Evolutionary conservation across 1,139 yeast genomes (phyloP).

Genomic region (Saccharomyces pastorianus): DNA sequence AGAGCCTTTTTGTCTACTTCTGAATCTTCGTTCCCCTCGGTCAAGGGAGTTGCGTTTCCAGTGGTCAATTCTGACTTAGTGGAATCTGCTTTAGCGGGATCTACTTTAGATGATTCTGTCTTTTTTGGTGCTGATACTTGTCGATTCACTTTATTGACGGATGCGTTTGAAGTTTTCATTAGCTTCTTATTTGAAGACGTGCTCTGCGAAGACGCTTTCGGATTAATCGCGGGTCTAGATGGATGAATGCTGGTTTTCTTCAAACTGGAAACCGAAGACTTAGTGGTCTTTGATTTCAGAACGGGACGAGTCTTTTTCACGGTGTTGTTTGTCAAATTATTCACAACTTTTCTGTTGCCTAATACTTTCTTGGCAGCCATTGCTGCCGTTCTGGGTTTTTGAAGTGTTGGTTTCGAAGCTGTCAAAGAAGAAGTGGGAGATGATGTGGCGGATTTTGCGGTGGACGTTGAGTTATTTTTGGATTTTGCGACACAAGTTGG

Average conservation of each 20-base stretch:
- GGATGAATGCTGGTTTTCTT: background rate
- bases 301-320: background rate
- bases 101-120: background rate
- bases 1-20: slow-evolving; percentile 11
- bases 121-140: slow-evolving; percentile 2
- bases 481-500: slow-evolving; percentile 6
- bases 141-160: background rate
- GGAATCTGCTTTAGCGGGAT: slow-evolving; percentile 3
- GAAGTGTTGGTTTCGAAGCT: slow-evolving; percentile 8
- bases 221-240: background rate
- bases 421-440: slow-evolving; percentile 1
- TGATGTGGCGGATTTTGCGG: background rate
- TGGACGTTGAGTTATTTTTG: slow-evolving; percentile 5
- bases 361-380: background rate
- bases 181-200: background rate
- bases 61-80: slow-evolving; percentile 6
- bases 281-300: background rate
- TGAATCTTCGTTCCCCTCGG: slow-evolving; percentile 14
- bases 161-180: background rate
- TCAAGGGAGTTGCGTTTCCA: slow-evolving; percentile 26
- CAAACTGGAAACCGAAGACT: background rate
- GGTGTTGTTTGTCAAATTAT: background rate
- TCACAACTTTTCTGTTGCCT: background rate
- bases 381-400: background rate
- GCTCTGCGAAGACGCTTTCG: background rate